phyloP scores from a whole-genome alignment of 768 basidiomycete genomes.

The Obba rivulosa region DNA sequence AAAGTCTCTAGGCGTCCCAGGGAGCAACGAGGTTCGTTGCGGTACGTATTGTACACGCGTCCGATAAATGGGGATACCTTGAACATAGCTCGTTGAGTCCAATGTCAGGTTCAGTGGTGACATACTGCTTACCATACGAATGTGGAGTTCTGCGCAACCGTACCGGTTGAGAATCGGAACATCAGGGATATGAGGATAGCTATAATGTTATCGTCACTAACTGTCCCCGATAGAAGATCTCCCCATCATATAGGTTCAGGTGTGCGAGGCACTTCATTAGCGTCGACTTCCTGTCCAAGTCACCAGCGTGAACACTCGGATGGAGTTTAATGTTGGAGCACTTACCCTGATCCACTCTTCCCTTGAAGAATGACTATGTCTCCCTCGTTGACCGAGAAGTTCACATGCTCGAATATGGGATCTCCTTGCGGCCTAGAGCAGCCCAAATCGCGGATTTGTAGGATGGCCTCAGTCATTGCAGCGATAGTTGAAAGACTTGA shows the following conservation, averaged over 20 bases:
- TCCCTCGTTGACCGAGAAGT: conserved; percentile 59
- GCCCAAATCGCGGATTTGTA: conserved; percentile 49
- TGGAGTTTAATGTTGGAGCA: background rate
- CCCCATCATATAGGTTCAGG: conserved; percentile 64
- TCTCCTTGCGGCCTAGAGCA: conserved; percentile 43
- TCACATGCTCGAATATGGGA: conserved; percentile 54
- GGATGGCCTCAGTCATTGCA: conserved; percentile 26
- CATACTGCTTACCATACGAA: conserved; percentile 36
- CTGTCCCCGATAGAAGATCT: conserved; percentile 64
- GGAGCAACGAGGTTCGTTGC: conserved; percentile 81
- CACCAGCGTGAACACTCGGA: background rate
- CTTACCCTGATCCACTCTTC: conserved; percentile 70
- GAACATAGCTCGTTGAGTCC: background rate
- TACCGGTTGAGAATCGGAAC: background rate
- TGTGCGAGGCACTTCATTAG: conserved; percentile 83
- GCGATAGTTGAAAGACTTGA: no score
- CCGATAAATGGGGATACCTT: conserved; percentile 74
- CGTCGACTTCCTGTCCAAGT: conserved; percentile 51
- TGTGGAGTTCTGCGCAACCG: conserved; percentile 41
- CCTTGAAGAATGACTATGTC: conserved; percentile 79
- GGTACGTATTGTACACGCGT: conserved; percentile 83
- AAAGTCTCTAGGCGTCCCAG: conserved; percentile 75
- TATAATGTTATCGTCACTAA: conserved; percentile 26
- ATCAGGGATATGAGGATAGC: background rate
- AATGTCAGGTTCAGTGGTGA: background rate